phyloP scores from a whole-genome alignment of 257 asterid genomes.

The Euphrasia confusa region DNA sequence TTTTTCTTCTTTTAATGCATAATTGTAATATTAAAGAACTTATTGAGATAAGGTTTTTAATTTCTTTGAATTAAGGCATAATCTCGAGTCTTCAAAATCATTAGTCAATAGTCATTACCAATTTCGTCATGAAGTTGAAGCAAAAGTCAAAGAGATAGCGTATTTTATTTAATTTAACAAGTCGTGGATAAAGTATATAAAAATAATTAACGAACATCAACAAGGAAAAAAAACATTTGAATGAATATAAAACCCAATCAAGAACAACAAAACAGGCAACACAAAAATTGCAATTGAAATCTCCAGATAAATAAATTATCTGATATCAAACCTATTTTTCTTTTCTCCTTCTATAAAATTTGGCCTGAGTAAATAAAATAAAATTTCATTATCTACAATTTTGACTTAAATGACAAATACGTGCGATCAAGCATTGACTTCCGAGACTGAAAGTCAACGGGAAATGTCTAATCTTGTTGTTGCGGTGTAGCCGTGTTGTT shows the following conservation, averaged over 20 bases:
- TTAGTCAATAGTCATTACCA: not conserved
- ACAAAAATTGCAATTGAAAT: constrained; percentile 17
- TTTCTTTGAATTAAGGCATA: not conserved
- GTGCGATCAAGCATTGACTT: too few relatives aligned
- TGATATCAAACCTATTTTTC: too few relatives aligned
- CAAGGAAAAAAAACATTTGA: not conserved
- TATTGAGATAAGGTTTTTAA: not conserved
- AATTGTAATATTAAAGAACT: not conserved
- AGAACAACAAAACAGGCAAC: constrained; percentile 5
- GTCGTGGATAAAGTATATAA: too few relatives aligned
- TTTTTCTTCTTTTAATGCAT: not conserved
- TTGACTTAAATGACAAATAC: too few relatives aligned
- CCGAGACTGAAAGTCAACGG: constrained; percentile 37
- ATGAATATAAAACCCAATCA: not conserved
- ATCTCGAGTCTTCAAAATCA: not conserved
- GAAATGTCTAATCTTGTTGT: constrained; percentile 55
- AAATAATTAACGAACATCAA: too few relatives aligned
- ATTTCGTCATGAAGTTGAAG: not conserved
- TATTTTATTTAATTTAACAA: not conserved
- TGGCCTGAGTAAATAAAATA: too few relatives aligned
- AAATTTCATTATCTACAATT: too few relatives aligned
- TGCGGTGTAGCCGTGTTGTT: constrained; percentile 58
- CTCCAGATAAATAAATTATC: not conserved
- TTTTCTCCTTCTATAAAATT: too few relatives aligned
- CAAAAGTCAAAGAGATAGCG: not conserved